Evolutionary conservation across 495 filamentous ascomycete genomes (phyloP).

Genomic region (Tuber indicum): DNA sequence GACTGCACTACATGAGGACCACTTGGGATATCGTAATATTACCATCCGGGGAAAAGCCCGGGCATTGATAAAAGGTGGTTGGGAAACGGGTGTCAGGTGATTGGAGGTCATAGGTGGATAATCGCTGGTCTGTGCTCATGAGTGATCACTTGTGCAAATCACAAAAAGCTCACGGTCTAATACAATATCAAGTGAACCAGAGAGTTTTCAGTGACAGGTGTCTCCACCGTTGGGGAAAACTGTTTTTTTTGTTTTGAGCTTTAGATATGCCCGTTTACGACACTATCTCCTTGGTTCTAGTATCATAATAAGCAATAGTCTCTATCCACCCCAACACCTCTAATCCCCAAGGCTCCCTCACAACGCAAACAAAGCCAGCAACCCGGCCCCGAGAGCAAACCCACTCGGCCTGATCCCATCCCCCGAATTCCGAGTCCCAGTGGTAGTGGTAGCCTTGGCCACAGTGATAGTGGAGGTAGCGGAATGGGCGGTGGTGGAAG

Average conservation of each 20-base stretch:
- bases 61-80: neutral
- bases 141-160: neutral
- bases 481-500: neutral
- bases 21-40: no score
- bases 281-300: neutral
- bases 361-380: neutral
- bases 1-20: no score
- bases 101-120: neutral
- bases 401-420: neutral
- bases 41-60: neutral
- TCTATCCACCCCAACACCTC: neutral
- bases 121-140: neutral
- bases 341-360: neutral
- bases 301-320: neutral
- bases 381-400: neutral
- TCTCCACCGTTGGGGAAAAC: neutral
- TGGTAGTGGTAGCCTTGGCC: neutral
- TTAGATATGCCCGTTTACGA: neutral
- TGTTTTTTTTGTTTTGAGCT: neutral
- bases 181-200: neutral
- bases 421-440: neutral
- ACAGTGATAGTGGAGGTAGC: neutral
- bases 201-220: no score
- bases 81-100: neutral
- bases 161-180: neutral